Conservation (phyloP, 2,329 filamentous ascomycete species). For the Aspergillus piperis region DNA sequence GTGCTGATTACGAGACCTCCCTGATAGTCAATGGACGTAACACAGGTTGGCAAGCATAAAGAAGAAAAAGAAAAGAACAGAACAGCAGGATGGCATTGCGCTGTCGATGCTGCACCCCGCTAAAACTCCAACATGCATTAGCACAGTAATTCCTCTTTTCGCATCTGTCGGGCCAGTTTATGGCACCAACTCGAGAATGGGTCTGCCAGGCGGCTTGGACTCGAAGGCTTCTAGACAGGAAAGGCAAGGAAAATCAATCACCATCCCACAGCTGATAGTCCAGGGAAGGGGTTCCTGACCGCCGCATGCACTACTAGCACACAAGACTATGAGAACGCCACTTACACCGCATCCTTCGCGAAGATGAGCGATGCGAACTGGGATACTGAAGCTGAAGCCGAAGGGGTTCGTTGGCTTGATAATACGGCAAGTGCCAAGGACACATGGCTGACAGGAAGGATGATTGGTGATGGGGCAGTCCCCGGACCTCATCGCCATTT, state of each 20-base stretch:
- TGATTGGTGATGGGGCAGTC: neutral
- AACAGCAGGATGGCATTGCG: constrained; percentile 3
- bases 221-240: neutral
- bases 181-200: neutral
- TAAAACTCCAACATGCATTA: constrained; percentile 10
- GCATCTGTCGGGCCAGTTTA: constrained; percentile 3
- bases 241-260: neutral
- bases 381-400: neutral
- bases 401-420: neutral
- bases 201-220: neutral
- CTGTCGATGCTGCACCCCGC: constrained; percentile 4
- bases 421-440: neutral
- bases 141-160: neutral
- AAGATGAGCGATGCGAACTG: neutral
- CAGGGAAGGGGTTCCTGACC: constrained; percentile 5
- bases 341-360: constrained; percentile 17
- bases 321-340: constrained; percentile 16
- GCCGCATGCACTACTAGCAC: constrained; percentile 8
- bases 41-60: neutral
- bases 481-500: neutral
- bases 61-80: neutral
- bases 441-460: neutral
- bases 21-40: neutral
- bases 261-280: neutral
- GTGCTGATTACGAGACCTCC: neutral